A percentile compares a stretch with the other conserved stretches of the same genome.
phyloP scores from a whole-genome alignment of 2,329 filamentous ascomycete species.

The Periconia sp. region DNA sequence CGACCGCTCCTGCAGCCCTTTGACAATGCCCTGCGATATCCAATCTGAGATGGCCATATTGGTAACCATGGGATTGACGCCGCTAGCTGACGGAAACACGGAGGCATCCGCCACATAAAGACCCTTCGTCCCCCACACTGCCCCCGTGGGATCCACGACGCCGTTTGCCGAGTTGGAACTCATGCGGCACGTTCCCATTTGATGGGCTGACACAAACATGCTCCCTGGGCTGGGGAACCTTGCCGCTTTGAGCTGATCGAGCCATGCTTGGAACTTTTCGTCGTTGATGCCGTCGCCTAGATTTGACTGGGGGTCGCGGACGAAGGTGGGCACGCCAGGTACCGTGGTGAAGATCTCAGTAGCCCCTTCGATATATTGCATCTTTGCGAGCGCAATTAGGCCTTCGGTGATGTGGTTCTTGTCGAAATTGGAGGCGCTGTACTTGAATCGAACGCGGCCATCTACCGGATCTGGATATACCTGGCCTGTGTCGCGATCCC shows the following conservation, averaged over 20 bases:
- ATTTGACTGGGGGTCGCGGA: conserved; percentile 45
- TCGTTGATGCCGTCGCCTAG: conserved; percentile 60
- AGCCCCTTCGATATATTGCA: conserved; percentile 79
- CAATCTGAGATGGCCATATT: conserved; percentile 62
- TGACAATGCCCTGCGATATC: conserved; percentile 38
- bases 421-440: conserved; percentile 75
- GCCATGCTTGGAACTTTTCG: conserved; percentile 66
- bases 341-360: conserved; percentile 75
- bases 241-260: conserved; percentile 58
- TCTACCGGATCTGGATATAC: conserved; percentile 75
- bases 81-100: conserved; percentile 76
- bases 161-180: conserved; percentile 53
- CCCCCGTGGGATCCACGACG: conserved; percentile 51
- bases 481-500: conserved; percentile 76
- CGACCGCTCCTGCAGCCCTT: conserved; percentile 29
- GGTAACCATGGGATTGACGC: conserved; percentile 84
- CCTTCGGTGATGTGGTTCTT: conserved; percentile 74
- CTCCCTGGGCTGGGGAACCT: conserved; percentile 58
- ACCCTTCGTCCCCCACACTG: conserved; percentile 68
- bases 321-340: conserved; percentile 69
- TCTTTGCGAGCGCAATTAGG: conserved; percentile 72
- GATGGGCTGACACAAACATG: conserved; percentile 74
- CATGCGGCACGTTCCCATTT: conserved; percentile 83
- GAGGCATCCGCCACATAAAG: conserved; percentile 77
- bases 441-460: conserved; percentile 70